Percentiles rank a stretch among this genome's conserved stretches.
These are phyloP conservation scores for Prunus armeniaca DNA, from an alignment of 306 rosid species.

Conservation along the genomic window DNA sequence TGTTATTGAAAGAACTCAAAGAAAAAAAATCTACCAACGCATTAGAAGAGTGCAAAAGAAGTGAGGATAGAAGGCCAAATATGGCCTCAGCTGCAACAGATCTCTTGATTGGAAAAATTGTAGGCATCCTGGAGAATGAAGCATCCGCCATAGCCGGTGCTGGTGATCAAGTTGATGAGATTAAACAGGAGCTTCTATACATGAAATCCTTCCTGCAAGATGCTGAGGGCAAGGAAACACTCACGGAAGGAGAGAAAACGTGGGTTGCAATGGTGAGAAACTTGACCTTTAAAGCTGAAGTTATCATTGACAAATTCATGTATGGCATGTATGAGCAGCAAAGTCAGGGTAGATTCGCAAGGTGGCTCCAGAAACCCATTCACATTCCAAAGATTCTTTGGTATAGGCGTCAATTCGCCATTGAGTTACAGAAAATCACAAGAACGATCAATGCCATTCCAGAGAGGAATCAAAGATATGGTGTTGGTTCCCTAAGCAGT, in stretches of 20 bases:
- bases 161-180: neutral
- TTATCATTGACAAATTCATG: constrained; percentile 5
- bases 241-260: neutral
- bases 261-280: neutral
- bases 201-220: constrained; percentile 12
- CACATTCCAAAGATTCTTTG: neutral
- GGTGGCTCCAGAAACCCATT: neutral
- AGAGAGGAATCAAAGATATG: neutral
- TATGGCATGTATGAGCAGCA: neutral
- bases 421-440: neutral
- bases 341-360: neutral
- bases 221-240: neutral
- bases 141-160: neutral
- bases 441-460: neutral
- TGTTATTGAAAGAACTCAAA: too few relatives aligned
- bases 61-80: neutral
- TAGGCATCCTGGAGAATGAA: neutral
- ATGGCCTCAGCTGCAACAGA: neutral
- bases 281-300: constrained; percentile 7
- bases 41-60: neutral
- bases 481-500: neutral
- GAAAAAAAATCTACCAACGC: too few relatives aligned
- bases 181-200: neutral
- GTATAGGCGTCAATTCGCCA: neutral
- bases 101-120: neutral